These are phyloP conservation scores for Fusarium pseudonygamai DNA, from an alignment of 2,329 filamentous ascomycete species.

Conservation along the genomic window DNA sequence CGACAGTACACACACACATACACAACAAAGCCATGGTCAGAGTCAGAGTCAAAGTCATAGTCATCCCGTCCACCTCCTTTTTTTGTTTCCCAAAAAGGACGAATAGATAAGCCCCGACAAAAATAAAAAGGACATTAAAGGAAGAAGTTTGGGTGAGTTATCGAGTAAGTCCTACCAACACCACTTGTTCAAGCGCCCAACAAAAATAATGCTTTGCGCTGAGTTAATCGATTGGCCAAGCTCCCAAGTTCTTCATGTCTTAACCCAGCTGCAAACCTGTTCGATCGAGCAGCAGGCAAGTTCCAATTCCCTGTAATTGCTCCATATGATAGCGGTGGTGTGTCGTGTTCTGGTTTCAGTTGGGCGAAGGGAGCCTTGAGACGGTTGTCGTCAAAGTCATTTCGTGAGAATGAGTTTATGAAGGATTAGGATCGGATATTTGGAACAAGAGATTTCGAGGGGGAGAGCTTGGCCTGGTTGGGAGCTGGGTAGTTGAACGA, in stretches of 20 bases:
- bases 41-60: conserved; percentile 2
- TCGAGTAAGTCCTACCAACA: conserved; percentile 17
- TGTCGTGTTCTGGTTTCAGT: conserved; percentile 15
- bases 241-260: conserved; percentile 8
- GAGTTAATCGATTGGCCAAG: conserved; percentile 19
- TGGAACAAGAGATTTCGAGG: conserved; percentile 25
- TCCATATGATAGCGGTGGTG: conserved; percentile 21
- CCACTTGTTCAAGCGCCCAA: conserved; percentile 25
- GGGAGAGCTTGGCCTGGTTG: conserved; percentile 26
- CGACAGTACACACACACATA: conserved; percentile 24
- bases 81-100: conserved; percentile 41
- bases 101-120: conserved; percentile 41
- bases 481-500: conserved; percentile 33
- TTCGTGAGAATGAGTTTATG: conserved; percentile 21
- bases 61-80: conserved; percentile 34
- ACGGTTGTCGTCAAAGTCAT: conserved; percentile 27
- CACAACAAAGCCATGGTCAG: conserved; percentile 22
- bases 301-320: conserved; percentile 31
- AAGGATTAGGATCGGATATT: conserved; percentile 24
- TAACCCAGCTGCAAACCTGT: conserved; percentile 8
- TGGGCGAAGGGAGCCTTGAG: conserved; percentile 13
- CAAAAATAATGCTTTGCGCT: conserved; percentile 1
- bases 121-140: conserved; percentile 42
- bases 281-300: conserved; percentile 14
- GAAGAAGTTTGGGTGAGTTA: conserved; percentile 16